Evolutionary conservation across 306 rosid genomes (phyloP), one percentile per base, ranked within the genome.

Genomic region (Cucumis melo): DNA sequence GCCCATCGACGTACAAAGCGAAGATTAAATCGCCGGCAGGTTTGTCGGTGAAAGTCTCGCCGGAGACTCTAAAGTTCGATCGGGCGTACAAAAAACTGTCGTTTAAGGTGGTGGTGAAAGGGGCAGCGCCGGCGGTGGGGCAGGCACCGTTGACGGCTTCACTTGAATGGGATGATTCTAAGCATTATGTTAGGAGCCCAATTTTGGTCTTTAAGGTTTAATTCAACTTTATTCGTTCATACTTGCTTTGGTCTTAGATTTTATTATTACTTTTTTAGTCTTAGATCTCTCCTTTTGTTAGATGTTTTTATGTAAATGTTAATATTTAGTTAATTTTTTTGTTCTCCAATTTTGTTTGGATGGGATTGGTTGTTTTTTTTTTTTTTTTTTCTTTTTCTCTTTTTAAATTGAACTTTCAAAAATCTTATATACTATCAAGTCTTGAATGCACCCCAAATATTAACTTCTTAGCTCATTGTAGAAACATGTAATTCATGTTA

Each of bases 141-240:
- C 9, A 9, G 1, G 0, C 5, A 76, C 20, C 15, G 80, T 8
- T 16, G 46, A 53, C 85, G 3, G 94, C 90, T 32, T 65, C 73
- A 11, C 87, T 90, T 13, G 88, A 87, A 79, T 93, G 98, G 98
- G 64, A 44, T 27, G 96, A 90, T 80, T 77, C 82, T 53, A 77
- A 58, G 71, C 94, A 91, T 27, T 79, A 27, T 48, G 98, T 90
- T 74, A 82, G 73, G 81, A 89, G 86, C 81, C 92, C 82, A 6
- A 87, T 90, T 70, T 56, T 88, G 11, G 81, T 87, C n/a, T 80
- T 19, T 41, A 56, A 51, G 36, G 15, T 44, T 5, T 67, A 39
- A 29, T 34, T 23, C n/a, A 11, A 1, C 5, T 78, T n/a, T 1
- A 70, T n/a, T 42, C 1, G 14, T 42, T 70, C 2, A 44, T 44